A percentile compares a stretch with the other conserved stretches of the same genome.
phyloP scores from a whole-genome alignment of 2,329 filamentous ascomycete genomes.

The Grosmannia penicillata region DNA sequence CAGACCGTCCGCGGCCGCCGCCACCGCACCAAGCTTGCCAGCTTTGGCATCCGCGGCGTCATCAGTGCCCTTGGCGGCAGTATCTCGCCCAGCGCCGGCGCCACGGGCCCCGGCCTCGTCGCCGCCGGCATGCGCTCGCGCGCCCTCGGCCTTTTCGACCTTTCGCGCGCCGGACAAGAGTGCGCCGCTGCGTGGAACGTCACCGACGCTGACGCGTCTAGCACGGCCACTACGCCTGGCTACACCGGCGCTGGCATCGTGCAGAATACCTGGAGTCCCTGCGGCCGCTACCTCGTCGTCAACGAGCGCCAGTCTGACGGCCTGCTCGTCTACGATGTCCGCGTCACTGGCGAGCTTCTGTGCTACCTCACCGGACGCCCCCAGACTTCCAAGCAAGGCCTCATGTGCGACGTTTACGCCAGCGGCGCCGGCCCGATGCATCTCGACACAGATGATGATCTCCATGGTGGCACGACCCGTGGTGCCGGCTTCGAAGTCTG shows the following conservation, averaged over 20 bases:
- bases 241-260: conserved; percentile 43
- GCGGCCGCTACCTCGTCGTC: conserved; percentile 47
- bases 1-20: conserved; percentile 47
- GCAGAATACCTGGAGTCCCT: conserved; percentile 47
- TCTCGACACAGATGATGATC: too few relatives aligned
- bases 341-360: conserved; percentile 42
- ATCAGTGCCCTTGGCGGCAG: conserved; percentile 37
- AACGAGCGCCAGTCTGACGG: conserved; percentile 42
- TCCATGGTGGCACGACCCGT: neutral
- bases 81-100: conserved; percentile 14
- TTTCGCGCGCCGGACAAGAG: conserved; percentile 32
- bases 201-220: conserved; percentile 14
- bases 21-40: conserved; percentile 43
- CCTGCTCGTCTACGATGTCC: conserved; percentile 47
- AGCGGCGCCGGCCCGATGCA: too few relatives aligned
- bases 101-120: conserved; percentile 27
- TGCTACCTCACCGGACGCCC: conserved; percentile 35
- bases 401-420: conserved; percentile 39
- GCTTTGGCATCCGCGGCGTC: conserved; percentile 49
- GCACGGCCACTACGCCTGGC: neutral
- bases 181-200: conserved; percentile 46
- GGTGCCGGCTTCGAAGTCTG: conserved; percentile 42
- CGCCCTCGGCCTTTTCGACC: conserved; percentile 47
- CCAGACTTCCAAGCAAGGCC: conserved; percentile 37
- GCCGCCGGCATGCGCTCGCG: conserved; percentile 51